phyloP scores from a whole-genome alignment of 2,329 filamentous ascomycete genomes.

The Aspergillus neoniger region DNA sequence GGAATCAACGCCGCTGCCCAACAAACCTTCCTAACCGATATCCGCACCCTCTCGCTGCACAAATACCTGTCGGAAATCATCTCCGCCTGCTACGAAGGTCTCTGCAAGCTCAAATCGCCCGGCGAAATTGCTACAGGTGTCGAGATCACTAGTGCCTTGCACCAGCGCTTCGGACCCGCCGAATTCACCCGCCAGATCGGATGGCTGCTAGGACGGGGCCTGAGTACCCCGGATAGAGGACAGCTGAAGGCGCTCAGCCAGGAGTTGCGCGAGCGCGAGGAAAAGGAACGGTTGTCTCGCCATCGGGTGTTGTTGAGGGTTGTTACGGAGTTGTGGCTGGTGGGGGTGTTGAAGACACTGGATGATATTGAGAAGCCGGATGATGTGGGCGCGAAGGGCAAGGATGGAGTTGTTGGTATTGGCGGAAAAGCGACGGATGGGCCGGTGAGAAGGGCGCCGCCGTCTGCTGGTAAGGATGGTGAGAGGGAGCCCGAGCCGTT shows the following conservation, averaged over 20 bases:
- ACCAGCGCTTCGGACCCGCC: constrained; percentile 86
- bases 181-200: constrained; percentile 91
- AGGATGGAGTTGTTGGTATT: constrained; percentile 50
- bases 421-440: constrained; percentile 53
- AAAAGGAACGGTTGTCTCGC: constrained; percentile 85
- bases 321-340: constrained; percentile 94
- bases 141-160: constrained; percentile 90
- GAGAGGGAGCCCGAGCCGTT: constrained; percentile 81
- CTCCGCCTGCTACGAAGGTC: constrained; percentile 89
- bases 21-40: constrained; percentile 83
- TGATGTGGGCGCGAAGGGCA: constrained; percentile 57
- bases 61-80: constrained; percentile 98
- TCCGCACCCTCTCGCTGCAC: constrained; percentile 84
- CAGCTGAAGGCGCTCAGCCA: constrained; percentile 74
- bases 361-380: constrained; percentile 67
- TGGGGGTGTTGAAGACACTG: constrained; percentile 80
- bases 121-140: constrained; percentile 91
- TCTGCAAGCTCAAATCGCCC: constrained; percentile 86
- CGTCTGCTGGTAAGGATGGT: constrained; percentile 60
- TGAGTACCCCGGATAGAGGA: constrained; percentile 86
- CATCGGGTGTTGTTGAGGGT: constrained; percentile 85
- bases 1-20: constrained; percentile 79
- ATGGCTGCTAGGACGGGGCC: constrained; percentile 87
- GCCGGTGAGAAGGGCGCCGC: constrained; percentile 61
- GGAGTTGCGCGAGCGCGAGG: constrained; percentile 89